A percentile compares a stretch with the other conserved stretches of the same genome.
These are phyloP conservation scores for Aspergillus luchuensis DNA, from an alignment of 2,329 filamentous ascomycete species.

Conservation along the genomic window DNA sequence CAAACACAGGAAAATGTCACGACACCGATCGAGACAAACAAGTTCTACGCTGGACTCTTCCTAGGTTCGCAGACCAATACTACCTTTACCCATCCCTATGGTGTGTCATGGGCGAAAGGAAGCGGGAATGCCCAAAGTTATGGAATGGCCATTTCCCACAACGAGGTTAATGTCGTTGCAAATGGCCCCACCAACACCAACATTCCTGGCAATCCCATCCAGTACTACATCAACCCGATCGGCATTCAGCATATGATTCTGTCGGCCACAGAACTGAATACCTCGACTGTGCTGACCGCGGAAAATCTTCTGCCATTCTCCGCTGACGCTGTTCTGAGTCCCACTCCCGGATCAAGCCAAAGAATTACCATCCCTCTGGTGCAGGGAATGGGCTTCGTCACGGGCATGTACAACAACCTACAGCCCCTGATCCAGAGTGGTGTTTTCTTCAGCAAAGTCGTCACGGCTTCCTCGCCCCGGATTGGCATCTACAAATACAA, in stretches of 20 bases:
- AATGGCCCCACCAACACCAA: slow-evolving; percentile 60
- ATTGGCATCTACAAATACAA: slow-evolving; percentile 74
- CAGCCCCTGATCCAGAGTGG: slow-evolving; percentile 74
- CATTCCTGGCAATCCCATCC: slow-evolving; percentile 58
- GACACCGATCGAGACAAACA: slow-evolving; percentile 49
- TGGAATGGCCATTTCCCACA: slow-evolving; percentile 76
- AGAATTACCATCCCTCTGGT: slow-evolving; percentile 77
- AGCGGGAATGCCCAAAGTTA: slow-evolving; percentile 65
- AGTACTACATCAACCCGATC: slow-evolving; percentile 79
- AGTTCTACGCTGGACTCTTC: slow-evolving; percentile 78
- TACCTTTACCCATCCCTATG: slow-evolving; percentile 76
- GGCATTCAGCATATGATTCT: slow-evolving; percentile 79
- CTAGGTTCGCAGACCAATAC: slow-evolving; percentile 70
- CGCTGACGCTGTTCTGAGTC: slow-evolving; percentile 68
- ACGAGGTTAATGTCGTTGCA: slow-evolving; percentile 66
- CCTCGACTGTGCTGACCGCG: slow-evolving; percentile 58
- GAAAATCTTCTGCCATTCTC: slow-evolving; percentile 60
- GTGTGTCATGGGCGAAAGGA: slow-evolving; percentile 68
- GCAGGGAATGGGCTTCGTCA: slow-evolving; percentile 88
- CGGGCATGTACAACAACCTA: slow-evolving; percentile 70
- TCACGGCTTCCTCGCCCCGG: slow-evolving; percentile 56
- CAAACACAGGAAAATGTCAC: slow-evolving; percentile 30
- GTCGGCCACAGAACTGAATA: slow-evolving; percentile 72
- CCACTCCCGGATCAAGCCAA: slow-evolving; percentile 55
- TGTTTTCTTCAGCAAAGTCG: slow-evolving; percentile 71